Base-by-base conservation (phyloP, 2,329 filamentous ascomycete genomes). In the Hypoxylon sp. region DNA sequence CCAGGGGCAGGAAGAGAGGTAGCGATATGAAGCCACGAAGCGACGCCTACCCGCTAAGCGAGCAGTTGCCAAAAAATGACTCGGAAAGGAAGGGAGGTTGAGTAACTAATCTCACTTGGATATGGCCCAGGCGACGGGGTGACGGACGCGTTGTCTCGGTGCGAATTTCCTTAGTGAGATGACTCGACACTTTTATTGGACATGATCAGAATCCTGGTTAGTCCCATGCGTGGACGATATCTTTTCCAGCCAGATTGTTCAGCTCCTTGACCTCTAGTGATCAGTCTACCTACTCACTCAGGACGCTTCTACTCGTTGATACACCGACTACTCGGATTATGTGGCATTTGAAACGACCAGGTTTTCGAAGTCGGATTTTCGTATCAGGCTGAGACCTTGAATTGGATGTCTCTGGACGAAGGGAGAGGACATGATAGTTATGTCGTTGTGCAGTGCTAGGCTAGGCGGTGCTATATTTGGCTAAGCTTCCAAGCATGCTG, bases 11-110 rank as follows among this genome's bases (percentile, higher is more conserved):
- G 67, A 87, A 85, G 74, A 86, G 84, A 75, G 79, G 77, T 1
- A 71, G 70, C n/a, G 82, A 85, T 12, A 72, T 77, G 59, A 88
- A 87, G 73, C 80, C 80, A 72, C 75, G 78, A 49, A 74, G 74
- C 6, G 83, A 81, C 60, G 78, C 77, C 2, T 74, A 74, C 20
- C 72, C 78, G 5, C 81, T 82, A 26, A 80, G 81, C 63, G 87
- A 90, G 74, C 81, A 83, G 73, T 79, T 79, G 18, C 88, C 88
- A 2, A 86, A 83, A 75, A 83, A 87, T 55, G 84, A 85, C 11
- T 84, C 83, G 1, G 87, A 90, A 64, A 84, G 88, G 62, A 90
- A 89, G 71, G 88, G 88, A 1, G 88, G 88, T 50, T 90, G 80
- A 84, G 40, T 40, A 20, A 32, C 9, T 6, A 56, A 30, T 52